Evolutionary conservation across 768 basidiomycete species (phyloP).

Genomic region (Tricholoma hemisulphureum): DNA sequence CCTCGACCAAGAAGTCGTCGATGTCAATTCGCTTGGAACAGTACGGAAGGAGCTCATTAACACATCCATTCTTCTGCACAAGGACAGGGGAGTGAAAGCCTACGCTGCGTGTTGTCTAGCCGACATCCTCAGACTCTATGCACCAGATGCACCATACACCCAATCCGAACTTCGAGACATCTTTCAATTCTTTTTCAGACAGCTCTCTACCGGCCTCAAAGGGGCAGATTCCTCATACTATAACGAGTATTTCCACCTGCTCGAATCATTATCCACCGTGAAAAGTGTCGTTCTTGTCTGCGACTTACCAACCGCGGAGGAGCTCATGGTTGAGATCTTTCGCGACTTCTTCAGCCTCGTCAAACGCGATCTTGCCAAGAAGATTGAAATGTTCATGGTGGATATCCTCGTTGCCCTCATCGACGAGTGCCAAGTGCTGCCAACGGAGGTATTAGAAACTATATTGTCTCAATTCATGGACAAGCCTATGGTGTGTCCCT

Average conservation of each 20-base stretch:
- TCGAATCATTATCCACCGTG: conserved; percentile 90
- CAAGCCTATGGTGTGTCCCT: conserved; percentile 60
- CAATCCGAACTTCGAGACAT: conserved; percentile 88
- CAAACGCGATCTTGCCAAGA: conserved; percentile 68
- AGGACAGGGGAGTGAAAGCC: conserved; percentile 94
- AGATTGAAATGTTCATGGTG: conserved; percentile 81
- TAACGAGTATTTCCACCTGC: conserved; percentile 90
- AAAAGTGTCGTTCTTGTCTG: conserved; percentile 94
- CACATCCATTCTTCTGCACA: conserved; percentile 83
- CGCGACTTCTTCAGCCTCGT: conserved; percentile 80
- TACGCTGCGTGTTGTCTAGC: conserved; percentile 93
- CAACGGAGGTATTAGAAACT: conserved; percentile 73
- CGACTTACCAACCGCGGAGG: conserved; percentile 85
- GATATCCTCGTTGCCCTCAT: conserved; percentile 89
- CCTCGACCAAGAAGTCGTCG: conserved; percentile 86
- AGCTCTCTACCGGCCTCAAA: conserved; percentile 73
- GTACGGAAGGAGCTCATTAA: conserved; percentile 80
- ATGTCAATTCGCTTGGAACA: conserved; percentile 63
- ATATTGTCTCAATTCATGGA: conserved; percentile 86
- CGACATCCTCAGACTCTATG: conserved; percentile 89
- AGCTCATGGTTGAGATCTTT: conserved; percentile 81
- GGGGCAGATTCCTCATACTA: conserved; percentile 82
- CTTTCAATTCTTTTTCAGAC: conserved; percentile 94
- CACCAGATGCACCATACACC: conserved; percentile 96
- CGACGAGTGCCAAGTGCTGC: conserved; percentile 81